Conservation (phyloP, 108 stramenopile genomes). For the Epipyxis sp. region DNA sequence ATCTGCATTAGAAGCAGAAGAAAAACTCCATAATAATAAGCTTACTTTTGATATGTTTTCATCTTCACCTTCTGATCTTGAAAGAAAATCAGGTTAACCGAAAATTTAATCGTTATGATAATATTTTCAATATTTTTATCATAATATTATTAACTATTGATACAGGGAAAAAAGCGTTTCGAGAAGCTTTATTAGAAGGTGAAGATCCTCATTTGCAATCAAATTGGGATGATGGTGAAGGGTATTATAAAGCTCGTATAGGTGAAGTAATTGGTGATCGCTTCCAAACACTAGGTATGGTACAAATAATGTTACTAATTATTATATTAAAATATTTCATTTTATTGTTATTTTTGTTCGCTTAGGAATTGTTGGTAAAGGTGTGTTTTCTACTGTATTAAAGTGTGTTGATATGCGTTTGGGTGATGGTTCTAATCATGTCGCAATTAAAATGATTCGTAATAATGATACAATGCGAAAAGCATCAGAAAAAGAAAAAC, state of each 20-base stretch:
- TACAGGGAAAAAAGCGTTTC: background rate
- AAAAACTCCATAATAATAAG: background rate
- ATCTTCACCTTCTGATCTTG: background rate
- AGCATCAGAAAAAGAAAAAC: constrained; percentile 58
- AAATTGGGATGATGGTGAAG: constrained; percentile 90
- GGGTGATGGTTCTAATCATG: constrained; percentile 49
- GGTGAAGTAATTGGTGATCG: constrained; percentile 67
- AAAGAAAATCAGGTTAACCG: background rate
- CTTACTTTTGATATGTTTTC: constrained; percentile 6
- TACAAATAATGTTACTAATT: too few relatives aligned
- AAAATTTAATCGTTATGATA: too few relatives aligned
- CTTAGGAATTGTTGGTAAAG: constrained; percentile 89
- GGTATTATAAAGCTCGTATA: constrained; percentile 90
- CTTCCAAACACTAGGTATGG: constrained; percentile 76
- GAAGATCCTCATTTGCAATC: constrained; percentile 26
- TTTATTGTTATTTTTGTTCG: too few relatives aligned
- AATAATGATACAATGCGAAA: constrained; percentile 97
- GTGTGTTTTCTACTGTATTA: constrained; percentile 92
- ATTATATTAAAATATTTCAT: too few relatives aligned
- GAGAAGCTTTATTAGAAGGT: background rate
- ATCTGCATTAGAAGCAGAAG: background rate
- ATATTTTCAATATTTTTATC: too few relatives aligned
- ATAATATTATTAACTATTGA: too few relatives aligned
- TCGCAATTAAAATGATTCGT: constrained; percentile 93
- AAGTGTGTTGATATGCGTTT: constrained; percentile 61